Conservation (phyloP, 192 early-diverging fungal species). For the Geranomyces michiganensis region DNA sequence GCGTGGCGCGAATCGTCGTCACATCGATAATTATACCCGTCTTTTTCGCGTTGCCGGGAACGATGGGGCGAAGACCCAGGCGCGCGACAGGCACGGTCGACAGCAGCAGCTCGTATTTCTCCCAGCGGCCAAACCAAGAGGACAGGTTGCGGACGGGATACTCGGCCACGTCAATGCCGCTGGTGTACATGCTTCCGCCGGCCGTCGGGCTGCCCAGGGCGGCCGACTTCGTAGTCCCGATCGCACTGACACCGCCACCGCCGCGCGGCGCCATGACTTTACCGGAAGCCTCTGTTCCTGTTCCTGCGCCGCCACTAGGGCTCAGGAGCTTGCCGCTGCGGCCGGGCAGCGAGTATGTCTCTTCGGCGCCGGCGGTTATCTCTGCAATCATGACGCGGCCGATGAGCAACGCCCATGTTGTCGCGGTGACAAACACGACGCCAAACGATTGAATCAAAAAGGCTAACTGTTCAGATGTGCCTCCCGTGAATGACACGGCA, state of each 20-base stretch:
- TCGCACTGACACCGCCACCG: background rate
- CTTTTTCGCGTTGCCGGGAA: background rate
- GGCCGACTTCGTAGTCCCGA: background rate
- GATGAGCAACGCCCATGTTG: constrained; percentile 23
- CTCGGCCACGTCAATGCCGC: background rate
- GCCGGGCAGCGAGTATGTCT: background rate
- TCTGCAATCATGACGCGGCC: constrained; percentile 1
- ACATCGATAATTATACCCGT: background rate
- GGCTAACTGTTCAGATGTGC: background rate
- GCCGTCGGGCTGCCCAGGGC: background rate
- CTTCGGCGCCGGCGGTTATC: background rate
- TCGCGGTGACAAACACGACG: constrained; percentile 22
- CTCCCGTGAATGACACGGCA: constrained; percentile 10
- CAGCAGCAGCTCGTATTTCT: constrained; percentile 15
- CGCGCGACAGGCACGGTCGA: constrained; percentile 10
- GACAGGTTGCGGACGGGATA: constrained; percentile 7
- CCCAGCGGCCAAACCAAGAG: constrained; percentile 18
- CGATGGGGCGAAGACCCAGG: constrained; percentile 4
- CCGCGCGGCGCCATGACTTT: background rate
- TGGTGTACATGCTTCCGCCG: background rate
- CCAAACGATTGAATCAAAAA: constrained; percentile 19
- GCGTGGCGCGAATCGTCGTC: background rate
- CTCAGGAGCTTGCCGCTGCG: background rate
- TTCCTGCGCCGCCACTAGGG: background rate
- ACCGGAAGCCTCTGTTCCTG: background rate